phyloP scores from a whole-genome alignment of 2,329 filamentous ascomycete species.

The Teratosphaeria zuluensis region DNA sequence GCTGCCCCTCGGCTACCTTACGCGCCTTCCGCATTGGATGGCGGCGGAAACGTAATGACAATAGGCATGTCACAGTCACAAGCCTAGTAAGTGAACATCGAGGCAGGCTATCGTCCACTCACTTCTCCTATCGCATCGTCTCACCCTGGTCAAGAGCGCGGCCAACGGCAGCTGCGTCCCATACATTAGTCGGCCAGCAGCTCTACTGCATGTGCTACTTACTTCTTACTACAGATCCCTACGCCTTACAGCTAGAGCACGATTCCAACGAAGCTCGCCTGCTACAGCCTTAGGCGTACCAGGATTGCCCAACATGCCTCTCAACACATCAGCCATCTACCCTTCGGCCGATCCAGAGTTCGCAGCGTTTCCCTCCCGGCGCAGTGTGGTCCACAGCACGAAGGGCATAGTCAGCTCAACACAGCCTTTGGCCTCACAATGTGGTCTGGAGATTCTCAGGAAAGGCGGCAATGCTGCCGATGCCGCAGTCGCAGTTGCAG shows the following conservation, averaged over 20 bases:
- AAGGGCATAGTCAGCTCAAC: slow-evolving; percentile 85
- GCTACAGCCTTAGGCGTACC: neutral
- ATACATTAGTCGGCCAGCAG: neutral
- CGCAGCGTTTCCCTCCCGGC: slow-evolving; percentile 62
- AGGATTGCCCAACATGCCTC: slow-evolving; percentile 30
- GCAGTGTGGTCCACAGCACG: slow-evolving; percentile 88
- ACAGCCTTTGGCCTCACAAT: slow-evolving; percentile 80
- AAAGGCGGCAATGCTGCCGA: slow-evolving; percentile 91
- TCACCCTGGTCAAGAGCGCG: neutral
- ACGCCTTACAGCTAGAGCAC: no score
- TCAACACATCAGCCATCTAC: slow-evolving; percentile 42
- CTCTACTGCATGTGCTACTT: neutral
- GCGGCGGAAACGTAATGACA: neutral
- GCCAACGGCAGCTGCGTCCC: neutral
- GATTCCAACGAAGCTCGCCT: no score
- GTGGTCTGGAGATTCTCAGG: slow-evolving; percentile 73
- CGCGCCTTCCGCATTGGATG: neutral
- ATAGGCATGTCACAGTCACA: neutral
- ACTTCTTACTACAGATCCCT: neutral
- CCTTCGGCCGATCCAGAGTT: slow-evolving; percentile 42
- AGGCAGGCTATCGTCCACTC: neutral
- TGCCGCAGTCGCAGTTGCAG: slow-evolving; percentile 91
- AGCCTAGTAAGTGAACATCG: neutral
- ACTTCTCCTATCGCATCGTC: neutral
- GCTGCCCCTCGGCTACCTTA: neutral